Percentiles rank a stretch among this genome's conserved stretches.
Conservation (phyloP, 2,329 filamentous ascomycete genomes). For the Exophiala sp. region DNA sequence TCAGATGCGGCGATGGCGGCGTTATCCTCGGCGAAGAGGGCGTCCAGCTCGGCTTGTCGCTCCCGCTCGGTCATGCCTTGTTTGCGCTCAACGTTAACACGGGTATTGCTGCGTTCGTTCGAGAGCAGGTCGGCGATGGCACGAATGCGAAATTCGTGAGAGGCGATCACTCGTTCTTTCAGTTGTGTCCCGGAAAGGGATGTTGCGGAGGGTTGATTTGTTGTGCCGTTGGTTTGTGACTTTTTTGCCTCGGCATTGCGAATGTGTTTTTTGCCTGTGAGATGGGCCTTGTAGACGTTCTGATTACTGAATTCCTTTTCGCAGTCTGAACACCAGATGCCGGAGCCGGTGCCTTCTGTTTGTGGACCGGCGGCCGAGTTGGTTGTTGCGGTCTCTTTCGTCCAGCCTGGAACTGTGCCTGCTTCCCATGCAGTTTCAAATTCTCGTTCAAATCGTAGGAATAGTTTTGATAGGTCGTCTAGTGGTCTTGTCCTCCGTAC, state of each 20-base stretch:
- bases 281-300: constrained; percentile 86
- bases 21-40: constrained; percentile 65
- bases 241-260: constrained; percentile 69
- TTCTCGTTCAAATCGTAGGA: constrained; percentile 72
- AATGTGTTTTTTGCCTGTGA: constrained; percentile 89
- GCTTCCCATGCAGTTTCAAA: constrained; percentile 81
- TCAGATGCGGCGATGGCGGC: constrained; percentile 35
- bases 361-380: constrained; percentile 41
- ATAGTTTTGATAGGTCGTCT: constrained; percentile 77
- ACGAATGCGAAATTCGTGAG: constrained; percentile 79
- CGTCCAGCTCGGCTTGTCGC: constrained; percentile 87
- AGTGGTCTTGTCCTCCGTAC: constrained; percentile 79
- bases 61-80: constrained; percentile 97
- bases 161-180: constrained; percentile 87
- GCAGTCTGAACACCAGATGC: constrained; percentile 85
- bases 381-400: constrained; percentile 48
- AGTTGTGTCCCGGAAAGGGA: constrained; percentile 44
- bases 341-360: constrained; percentile 60
- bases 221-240: constrained; percentile 30
- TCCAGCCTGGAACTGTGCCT: constrained; percentile 77
- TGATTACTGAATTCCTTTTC: constrained; percentile 94
- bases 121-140: constrained; percentile 78
- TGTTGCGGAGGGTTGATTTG: constrained; percentile 17
- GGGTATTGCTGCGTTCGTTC: constrained; percentile 81
- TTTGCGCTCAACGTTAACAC: constrained; percentile 91